These are phyloP conservation scores for Candida ortonii DNA, from an alignment of 805 yeast species.

Conservation along the genomic window DNA sequence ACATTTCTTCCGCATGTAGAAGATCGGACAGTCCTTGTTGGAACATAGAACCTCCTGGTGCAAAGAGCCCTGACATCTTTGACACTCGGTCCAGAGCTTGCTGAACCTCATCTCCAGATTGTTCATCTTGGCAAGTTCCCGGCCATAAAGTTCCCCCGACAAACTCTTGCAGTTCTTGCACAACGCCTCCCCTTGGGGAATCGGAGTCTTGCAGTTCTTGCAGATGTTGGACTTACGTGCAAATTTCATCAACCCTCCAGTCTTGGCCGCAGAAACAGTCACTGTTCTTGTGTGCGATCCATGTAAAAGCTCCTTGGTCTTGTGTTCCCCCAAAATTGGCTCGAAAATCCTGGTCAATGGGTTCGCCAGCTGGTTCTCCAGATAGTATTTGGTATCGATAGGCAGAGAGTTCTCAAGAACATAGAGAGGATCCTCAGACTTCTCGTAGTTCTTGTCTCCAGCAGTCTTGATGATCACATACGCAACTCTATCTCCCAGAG, in stretches of 20 bases:
- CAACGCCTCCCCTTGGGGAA: conserved; percentile 49
- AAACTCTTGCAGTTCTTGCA: conserved; percentile 74
- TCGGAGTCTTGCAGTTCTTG: conserved; percentile 82
- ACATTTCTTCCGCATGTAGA: conserved; percentile 90
- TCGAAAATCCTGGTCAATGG: conserved; percentile 92
- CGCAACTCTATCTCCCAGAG: conserved; percentile 96
- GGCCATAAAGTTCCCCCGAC: conserved; percentile 78
- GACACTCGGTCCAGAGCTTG: conserved; percentile 96
- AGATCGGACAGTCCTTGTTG: conserved; percentile 94
- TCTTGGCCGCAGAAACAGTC: conserved; percentile 66
- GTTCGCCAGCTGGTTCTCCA: conserved; percentile 88
- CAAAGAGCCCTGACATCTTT: conserved; percentile 92
- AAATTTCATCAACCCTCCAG: conserved; percentile 85
- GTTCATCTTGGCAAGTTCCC: conserved; percentile 75
- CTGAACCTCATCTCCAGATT: conserved; percentile 79
- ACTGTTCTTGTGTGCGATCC: conserved; percentile 85
- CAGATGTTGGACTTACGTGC: conserved; percentile 87
- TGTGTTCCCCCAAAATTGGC: conserved; percentile 86
- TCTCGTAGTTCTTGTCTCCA: conserved; percentile 85
- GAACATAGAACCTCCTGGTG: conserved; percentile 96
- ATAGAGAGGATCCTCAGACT: conserved; percentile 94
- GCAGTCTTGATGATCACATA: conserved; percentile 86
- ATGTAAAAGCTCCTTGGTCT: conserved; percentile 73
- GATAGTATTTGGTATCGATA: conserved; percentile 89
- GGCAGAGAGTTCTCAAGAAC: conserved; percentile 91